Conservation (phyloP, 441 rosid genomes). For the Erysimum cheiri region DNA sequence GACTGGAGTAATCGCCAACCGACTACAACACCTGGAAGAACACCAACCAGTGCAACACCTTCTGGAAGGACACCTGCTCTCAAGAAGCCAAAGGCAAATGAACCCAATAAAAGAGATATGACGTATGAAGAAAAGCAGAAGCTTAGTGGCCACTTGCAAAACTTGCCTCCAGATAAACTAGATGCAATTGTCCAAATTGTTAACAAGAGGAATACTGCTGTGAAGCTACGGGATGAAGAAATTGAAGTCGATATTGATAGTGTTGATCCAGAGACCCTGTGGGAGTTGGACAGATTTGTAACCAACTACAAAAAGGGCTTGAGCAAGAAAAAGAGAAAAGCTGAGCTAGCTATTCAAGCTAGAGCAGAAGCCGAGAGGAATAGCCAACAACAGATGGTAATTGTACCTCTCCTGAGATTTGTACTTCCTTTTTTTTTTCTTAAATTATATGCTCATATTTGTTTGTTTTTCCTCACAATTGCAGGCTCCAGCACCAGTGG, state of each 20-base stretch:
- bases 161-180: conserved; percentile 89
- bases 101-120: conserved; percentile 98
- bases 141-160: conserved; percentile 89
- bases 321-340: conserved; percentile 96
- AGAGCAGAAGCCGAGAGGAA: conserved; percentile 67
- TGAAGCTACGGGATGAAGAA: conserved; percentile 84
- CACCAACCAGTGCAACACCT: conserved; percentile 70
- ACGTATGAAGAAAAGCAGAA: conserved; percentile 97
- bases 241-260: conserved; percentile 98
- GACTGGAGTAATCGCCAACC: conserved; percentile 61
- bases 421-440: neutral
- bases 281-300: conserved; percentile 98
- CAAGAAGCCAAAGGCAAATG: conserved; percentile 97
- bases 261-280: conserved; percentile 97
- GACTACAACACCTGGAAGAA: conserved; percentile 60
- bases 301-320: conserved; percentile 92
- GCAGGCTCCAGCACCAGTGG: conserved; percentile 58
- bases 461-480: conserved; percentile 25
- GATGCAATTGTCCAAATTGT: conserved; percentile 91
- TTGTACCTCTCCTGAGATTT: conserved; percentile 12
- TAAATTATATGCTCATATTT: conserved; percentile 5
- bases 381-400: conserved; percentile 63
- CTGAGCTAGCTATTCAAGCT: conserved; percentile 86
- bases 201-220: conserved; percentile 85
- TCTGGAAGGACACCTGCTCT: conserved; percentile 83